Percentiles rank a stretch among this genome's conserved stretches.
phyloP scores from a whole-genome alignment of 2,329 filamentous ascomycete species.

The Aspergillus pseudoglaucus region DNA sequence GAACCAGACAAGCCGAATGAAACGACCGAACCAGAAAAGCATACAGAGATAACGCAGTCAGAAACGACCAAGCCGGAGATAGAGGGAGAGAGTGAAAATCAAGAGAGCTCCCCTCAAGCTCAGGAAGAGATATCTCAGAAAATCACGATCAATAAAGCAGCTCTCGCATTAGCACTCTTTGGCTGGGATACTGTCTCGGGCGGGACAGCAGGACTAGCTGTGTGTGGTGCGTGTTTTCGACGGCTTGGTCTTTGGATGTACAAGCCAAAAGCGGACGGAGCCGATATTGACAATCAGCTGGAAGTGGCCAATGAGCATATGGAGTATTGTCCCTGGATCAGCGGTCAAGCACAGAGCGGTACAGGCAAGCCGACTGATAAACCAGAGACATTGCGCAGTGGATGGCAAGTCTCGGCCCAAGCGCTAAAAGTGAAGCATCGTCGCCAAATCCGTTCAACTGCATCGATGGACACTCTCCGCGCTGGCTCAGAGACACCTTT shows the following conservation, averaged over 20 bases:
- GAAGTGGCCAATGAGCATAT: constrained; percentile 68
- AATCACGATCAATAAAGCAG: constrained; percentile 49
- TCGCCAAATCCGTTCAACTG: constrained; percentile 21
- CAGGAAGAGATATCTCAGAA: constrained; percentile 6
- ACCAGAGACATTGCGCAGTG: constrained; percentile 30
- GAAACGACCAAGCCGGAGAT: not conserved
- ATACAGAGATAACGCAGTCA: not conserved
- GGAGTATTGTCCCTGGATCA: constrained; percentile 79
- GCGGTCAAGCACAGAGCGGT: constrained; percentile 54
- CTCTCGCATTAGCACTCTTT: constrained; percentile 62
- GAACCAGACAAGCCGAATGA: constrained; percentile 7
- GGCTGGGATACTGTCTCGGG: constrained; percentile 61
- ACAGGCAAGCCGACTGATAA: constrained; percentile 25
- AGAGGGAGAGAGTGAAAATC: not conserved
- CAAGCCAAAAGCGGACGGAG: constrained; percentile 60
- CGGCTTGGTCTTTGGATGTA: constrained; percentile 93
- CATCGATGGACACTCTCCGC: constrained; percentile 19
- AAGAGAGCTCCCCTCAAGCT: constrained; percentile 3
- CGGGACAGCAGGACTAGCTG: constrained; percentile 55
- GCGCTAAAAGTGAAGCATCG: constrained; percentile 37
- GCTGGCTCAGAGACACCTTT: constrained; percentile 20
- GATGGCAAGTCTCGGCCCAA: constrained; percentile 41
- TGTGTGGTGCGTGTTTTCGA: constrained; percentile 80
- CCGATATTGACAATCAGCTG: constrained; percentile 44
- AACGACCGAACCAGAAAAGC: constrained; percentile 10